phyloP scores from a whole-genome alignment of 1,139 yeast species.

The Pichia kudriavzevii region DNA sequence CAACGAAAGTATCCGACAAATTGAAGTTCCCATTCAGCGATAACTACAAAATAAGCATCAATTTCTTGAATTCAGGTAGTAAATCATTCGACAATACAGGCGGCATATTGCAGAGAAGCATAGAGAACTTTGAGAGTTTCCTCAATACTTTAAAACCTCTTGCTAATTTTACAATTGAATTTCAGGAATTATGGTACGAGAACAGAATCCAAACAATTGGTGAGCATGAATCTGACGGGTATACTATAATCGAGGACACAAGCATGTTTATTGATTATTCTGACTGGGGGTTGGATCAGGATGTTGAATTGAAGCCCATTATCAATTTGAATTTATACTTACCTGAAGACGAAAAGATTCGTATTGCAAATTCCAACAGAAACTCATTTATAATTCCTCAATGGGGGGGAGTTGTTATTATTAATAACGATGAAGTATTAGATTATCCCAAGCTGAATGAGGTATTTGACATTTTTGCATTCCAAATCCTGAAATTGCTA shows the following conservation, averaged over 20 bases:
- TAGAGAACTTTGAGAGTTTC: constrained; percentile 40
- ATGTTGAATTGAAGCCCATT: constrained; percentile 47
- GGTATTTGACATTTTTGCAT: constrained; percentile 59
- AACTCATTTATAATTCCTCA: constrained; percentile 79
- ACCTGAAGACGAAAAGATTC: constrained; percentile 41
- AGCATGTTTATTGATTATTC: constrained; percentile 70
- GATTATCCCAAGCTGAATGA: constrained; percentile 44
- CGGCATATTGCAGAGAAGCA: constrained; percentile 33
- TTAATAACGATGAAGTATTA: constrained; percentile 32
- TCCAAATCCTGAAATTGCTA: constrained; percentile 64
- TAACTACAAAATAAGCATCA: constrained; percentile 40
- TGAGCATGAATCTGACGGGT: constrained; percentile 7
- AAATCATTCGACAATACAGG: constrained; percentile 34
- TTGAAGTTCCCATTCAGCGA: constrained; percentile 21
- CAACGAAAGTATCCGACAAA: background rate
- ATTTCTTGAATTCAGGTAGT: constrained; percentile 52
- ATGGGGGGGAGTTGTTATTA: constrained; percentile 71
- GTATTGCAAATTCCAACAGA: constrained; percentile 41
- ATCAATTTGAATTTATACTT: constrained; percentile 63
- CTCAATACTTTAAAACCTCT: constrained; percentile 38
- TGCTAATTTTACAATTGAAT: constrained; percentile 67
- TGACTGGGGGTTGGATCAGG: constrained; percentile 63
- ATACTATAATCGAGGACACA: constrained; percentile 32
- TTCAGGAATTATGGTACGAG: constrained; percentile 67
- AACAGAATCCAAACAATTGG: constrained; percentile 16